Conservation (phyloP, 139 green algal species). For the Chlamydomonas asymmetrica region DNA sequence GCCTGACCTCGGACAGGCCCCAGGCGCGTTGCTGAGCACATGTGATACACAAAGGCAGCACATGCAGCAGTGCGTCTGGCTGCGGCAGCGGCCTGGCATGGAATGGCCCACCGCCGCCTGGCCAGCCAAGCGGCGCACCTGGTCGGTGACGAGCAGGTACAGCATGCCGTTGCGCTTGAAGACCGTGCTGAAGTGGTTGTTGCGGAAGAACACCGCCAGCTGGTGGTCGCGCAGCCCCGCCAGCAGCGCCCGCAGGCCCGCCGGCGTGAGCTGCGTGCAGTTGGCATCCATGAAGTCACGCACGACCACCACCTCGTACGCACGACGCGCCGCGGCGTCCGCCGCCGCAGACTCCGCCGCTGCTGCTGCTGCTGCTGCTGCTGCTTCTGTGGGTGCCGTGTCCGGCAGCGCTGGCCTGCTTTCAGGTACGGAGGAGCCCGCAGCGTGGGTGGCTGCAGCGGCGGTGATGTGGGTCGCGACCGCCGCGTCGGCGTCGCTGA, state of each 20-base stretch:
- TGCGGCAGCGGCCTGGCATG: too few relatives aligned
- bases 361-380: conserved; percentile 13
- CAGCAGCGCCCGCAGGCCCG: conserved; percentile 67
- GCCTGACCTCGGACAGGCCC: too few relatives aligned
- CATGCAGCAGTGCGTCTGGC: too few relatives aligned
- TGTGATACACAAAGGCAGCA: too few relatives aligned
- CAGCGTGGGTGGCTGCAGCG: too few relatives aligned
- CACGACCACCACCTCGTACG: conserved; percentile 29
- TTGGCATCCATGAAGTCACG: conserved; percentile 79
- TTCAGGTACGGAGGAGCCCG: too few relatives aligned
- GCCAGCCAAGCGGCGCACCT: conserved; percentile 53
- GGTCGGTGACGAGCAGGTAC: conserved; percentile 92
- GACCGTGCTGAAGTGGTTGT: conserved; percentile 94
- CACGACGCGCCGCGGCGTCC: conserved; percentile 6
- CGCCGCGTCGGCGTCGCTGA: too few relatives aligned
- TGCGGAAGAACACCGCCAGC: conserved; percentile 69
- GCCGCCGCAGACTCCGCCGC: not conserved
- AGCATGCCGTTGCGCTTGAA: conserved; percentile 75
- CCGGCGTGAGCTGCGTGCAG: conserved; percentile 83
- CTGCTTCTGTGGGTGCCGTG: conserved; percentile 1
- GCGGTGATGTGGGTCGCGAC: too few relatives aligned
- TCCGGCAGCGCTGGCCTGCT: not conserved
- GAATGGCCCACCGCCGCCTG: too few relatives aligned
- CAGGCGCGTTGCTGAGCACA: too few relatives aligned
- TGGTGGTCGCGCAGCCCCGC: conserved; percentile 63